Conservation (phyloP, 2,329 filamentous ascomycete species). For the Trichoderma polysporum region DNA sequence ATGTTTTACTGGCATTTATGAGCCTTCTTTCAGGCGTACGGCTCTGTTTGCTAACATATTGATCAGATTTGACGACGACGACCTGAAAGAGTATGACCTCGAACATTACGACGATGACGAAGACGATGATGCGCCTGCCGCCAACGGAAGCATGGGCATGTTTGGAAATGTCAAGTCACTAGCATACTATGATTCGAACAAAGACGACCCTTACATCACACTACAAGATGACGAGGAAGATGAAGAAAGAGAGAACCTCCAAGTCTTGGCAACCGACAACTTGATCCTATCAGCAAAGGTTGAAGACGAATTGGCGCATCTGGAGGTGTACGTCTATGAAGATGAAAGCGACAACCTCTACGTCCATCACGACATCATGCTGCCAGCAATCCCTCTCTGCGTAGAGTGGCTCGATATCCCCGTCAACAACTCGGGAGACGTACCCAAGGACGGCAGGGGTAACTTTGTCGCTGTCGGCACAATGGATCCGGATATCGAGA, state of each 20-base stretch:
- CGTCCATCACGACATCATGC: slow-evolving; percentile 99
- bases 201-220: slow-evolving; percentile 95
- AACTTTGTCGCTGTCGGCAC: slow-evolving; percentile 96
- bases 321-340: slow-evolving; percentile 98
- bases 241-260: slow-evolving; percentile 88
- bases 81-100: slow-evolving; percentile 93
- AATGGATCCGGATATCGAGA: slow-evolving; percentile 97
- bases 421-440: slow-evolving; percentile 67
- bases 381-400: slow-evolving; percentile 91
- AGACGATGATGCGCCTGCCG: slow-evolving; percentile 47
- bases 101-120: slow-evolving; percentile 96
- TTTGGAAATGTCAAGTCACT: slow-evolving; percentile 94
- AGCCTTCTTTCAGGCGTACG: neutral
- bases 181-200: slow-evolving; percentile 90
- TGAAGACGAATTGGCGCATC: slow-evolving; percentile 93
- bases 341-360: slow-evolving; percentile 95
- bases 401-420: slow-evolving; percentile 94
- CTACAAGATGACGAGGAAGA: slow-evolving; percentile 70
- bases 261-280: slow-evolving; percentile 91
- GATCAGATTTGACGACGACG: slow-evolving; percentile 69
- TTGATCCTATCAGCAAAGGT: slow-evolving; percentile 88
- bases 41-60: slow-evolving; percentile 23
- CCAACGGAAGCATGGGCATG: slow-evolving; percentile 76
- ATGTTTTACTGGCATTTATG: neutral
- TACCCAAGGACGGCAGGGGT: slow-evolving; percentile 63